Conservation (phyloP, 495 filamentous ascomycete genomes). For the Entonaema liquescens region DNA sequence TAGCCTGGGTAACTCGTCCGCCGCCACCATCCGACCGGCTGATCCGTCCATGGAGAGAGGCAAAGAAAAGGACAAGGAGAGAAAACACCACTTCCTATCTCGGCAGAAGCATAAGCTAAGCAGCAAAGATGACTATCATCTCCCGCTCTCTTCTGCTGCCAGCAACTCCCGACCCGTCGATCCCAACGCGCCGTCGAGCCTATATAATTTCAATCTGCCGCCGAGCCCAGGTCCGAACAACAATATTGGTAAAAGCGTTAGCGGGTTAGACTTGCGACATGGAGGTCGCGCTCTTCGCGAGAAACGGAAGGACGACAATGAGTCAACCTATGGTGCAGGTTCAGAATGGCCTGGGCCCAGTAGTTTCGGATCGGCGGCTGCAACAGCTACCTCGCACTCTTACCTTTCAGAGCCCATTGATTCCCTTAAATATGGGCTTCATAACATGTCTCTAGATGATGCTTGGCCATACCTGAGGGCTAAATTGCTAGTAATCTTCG, state of each 20-base stretch:
- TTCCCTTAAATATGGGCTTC: slow-evolving; percentile 69
- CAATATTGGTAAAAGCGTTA: slow-evolving; percentile 77
- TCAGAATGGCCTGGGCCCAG: slow-evolving; percentile 64
- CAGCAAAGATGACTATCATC: slow-evolving; percentile 79
- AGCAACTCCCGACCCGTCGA: slow-evolving; percentile 90
- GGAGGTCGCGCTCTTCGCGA: slow-evolving; percentile 85
- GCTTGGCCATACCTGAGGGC: slow-evolving; percentile 96
- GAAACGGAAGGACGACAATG: slow-evolving; percentile 82
- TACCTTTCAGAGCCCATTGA: slow-evolving; percentile 60
- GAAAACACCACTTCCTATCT: slow-evolving; percentile 85
- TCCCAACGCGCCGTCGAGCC: slow-evolving; percentile 81
- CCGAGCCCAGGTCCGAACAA: slow-evolving; percentile 76
- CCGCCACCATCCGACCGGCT: slow-evolving; percentile 72
- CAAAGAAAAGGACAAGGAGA: slow-evolving; percentile 69
- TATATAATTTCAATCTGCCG: slow-evolving; percentile 76
- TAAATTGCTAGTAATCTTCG: slow-evolving; percentile 88
- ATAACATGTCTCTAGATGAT: slow-evolving; percentile 87
- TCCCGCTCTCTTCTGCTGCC: slow-evolving; percentile 84
- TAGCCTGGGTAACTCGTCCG: slow-evolving; percentile 81
- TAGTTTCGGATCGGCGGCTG: slow-evolving; percentile 55
- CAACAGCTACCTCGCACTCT: slow-evolving; percentile 45
- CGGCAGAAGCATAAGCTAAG: slow-evolving; percentile 92
- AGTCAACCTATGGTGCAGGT: slow-evolving; percentile 43
- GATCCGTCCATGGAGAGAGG: slow-evolving; percentile 50
- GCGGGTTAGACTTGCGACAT: slow-evolving; percentile 84